Percentiles rank a stretch among this genome's conserved stretches.
These are phyloP conservation scores for Coemansia sp. DNA, from an alignment of 192 early-diverging fungal species.

Conservation along the genomic window DNA sequence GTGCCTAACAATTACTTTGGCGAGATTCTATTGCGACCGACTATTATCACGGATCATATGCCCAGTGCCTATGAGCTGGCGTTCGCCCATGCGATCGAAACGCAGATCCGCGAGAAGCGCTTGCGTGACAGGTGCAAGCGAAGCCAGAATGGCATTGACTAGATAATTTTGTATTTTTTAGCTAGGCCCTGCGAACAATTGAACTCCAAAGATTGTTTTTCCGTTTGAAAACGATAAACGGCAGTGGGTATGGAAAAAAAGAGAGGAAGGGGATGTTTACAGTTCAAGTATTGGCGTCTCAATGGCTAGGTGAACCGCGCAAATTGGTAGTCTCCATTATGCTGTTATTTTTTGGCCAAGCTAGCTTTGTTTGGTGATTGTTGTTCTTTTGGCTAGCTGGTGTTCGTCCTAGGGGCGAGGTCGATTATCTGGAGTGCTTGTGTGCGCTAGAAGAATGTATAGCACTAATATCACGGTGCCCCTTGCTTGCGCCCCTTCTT, in stretches of 20 bases:
- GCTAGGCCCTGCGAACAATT: no score
- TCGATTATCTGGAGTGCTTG: neutral
- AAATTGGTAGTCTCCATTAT: neutral
- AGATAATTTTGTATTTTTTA: neutral
- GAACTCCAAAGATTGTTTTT: no score
- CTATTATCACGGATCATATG: slow-evolving; percentile 52
- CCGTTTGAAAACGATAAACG: no score
- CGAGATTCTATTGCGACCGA: slow-evolving; percentile 48
- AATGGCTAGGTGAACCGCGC: neutral
- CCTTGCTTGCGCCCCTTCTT: neutral
- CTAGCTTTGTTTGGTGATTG: neutral
- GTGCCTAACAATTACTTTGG: slow-evolving; percentile 34
- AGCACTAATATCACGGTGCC: neutral
- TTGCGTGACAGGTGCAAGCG: slow-evolving; percentile 23
- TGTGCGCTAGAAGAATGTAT: neutral
- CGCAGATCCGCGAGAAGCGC: slow-evolving; percentile 47
- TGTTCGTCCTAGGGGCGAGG: neutral
- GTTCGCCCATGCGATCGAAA: slow-evolving; percentile 47
- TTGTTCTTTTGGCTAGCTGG: neutral
- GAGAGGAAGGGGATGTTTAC: neutral
- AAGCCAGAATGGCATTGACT: slow-evolving; percentile 11
- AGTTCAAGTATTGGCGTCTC: neutral
- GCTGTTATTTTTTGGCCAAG: neutral
- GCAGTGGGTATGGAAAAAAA: neutral
- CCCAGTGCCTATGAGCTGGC: slow-evolving; percentile 53